phyloP scores from a whole-genome alignment of 2,329 filamentous ascomycete genomes.

The Xylaria sp. region DNA sequence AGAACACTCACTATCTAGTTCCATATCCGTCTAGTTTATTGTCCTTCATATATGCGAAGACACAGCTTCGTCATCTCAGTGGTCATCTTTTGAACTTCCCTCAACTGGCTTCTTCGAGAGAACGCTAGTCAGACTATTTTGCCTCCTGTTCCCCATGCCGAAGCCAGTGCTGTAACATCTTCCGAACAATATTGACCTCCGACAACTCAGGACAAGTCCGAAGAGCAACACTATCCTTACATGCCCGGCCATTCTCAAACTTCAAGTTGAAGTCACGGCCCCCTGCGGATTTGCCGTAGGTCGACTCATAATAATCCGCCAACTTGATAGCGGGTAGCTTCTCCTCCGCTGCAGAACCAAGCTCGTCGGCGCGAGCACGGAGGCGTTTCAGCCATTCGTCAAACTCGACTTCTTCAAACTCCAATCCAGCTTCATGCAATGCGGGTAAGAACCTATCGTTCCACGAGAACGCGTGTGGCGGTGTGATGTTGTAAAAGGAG shows the following conservation, averaged over 20 bases:
- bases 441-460: conserved; percentile 48
- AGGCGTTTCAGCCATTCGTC: conserved; percentile 51
- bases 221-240: conserved; percentile 42
- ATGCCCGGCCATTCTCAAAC: conserved; percentile 41
- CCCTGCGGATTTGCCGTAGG: conserved; percentile 35
- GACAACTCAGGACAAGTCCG: conserved; percentile 42
- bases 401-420: conserved; percentile 51
- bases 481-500: conserved; percentile 44
- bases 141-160: conserved; percentile 3
- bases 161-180: conserved; percentile 46
- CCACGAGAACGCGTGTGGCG: conserved; percentile 52
- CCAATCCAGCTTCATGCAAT: conserved; percentile 48
- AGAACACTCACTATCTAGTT: not conserved
- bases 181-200: conserved; percentile 42
- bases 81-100: not conserved
- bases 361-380: conserved; percentile 39
- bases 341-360: conserved; percentile 43
- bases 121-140: not conserved
- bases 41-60: not conserved
- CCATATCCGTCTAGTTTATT: not conserved
- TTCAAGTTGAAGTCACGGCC: conserved; percentile 29
- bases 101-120: not conserved
- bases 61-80: not conserved
- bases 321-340: conserved; percentile 44
- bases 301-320: conserved; percentile 43